Evolutionary conservation across 768 basidiomycete species (phyloP), one percentile per base, ranked within the genome.

Genomic region (Tricholoma saponaceum): DNA sequence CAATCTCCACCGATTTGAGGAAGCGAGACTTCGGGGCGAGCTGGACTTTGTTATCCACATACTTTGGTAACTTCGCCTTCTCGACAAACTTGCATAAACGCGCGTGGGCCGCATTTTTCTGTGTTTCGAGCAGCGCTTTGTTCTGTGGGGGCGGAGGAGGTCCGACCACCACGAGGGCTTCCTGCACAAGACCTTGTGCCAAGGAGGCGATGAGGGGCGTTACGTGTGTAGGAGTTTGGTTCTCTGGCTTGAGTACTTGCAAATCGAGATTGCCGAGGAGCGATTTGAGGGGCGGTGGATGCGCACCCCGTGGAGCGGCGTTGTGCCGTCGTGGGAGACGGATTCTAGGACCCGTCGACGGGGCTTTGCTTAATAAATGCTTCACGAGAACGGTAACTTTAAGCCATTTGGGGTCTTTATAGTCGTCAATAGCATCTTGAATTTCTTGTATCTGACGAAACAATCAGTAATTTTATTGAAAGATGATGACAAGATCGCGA

Each of bases 161-260:
- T 3, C 82, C 89, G 7, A 89, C 69, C 0, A 89, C 79, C 6
- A 69, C 58, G 4, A 90, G 67, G 1, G 71, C 69, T 58, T 88
- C 88, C 22, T 73, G 75, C 52, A 89, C 84, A 0, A 80, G 74
- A 0, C 79, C 77, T 7, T 65, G 30, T 0, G 86, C 82, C 7
- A 90, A 68, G 8, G 70, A 63, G 5, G 76, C 77, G 44, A 91
- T 83, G 18, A 76, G 72, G 0, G 83, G 82, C 0, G 88, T 90
- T 7, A 91, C 86, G 49, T 81, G 80, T 0, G 87, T 89, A 4
- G 73, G 70, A 16, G 69, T 78, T 61, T 83, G 82, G 28, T 79
- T 78, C 60, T 83, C 82, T 0, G 76, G 67, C 22, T 75, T 81
- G 16, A 90, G 73, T 2, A 87, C 82, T 1, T 76, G 79, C 4